Percentiles rank a stretch among this genome's conserved stretches.
Evolutionary conservation across 768 basidiomycete species (phyloP).

Genomic region (Tephrocybe sp.): DNA sequence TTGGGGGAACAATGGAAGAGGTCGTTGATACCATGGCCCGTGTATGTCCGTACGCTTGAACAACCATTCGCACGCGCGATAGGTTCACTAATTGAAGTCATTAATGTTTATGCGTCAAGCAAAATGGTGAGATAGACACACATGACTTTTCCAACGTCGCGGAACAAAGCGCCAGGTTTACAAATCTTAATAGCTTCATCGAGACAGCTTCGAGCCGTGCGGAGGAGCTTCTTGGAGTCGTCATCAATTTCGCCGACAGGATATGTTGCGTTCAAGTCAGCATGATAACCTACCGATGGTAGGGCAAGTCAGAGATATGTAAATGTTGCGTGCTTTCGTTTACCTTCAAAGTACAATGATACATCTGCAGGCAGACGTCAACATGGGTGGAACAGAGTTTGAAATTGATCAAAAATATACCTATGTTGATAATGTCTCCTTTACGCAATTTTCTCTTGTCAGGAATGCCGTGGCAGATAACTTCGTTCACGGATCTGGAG

Average conservation of each 20-base stretch:
- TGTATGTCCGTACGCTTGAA: conserved; percentile 89
- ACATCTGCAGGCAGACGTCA: conserved; percentile 50
- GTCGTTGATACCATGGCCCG: conserved; percentile 87
- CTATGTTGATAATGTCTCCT: conserved; percentile 96
- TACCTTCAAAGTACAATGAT: conserved; percentile 76
- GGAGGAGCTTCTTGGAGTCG: conserved; percentile 79
- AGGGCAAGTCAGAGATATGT: not conserved
- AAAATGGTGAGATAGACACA: conserved; percentile 35
- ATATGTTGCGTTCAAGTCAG: conserved; percentile 91
- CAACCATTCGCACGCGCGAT: conserved; percentile 81
- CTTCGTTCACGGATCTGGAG: conserved; percentile 85
- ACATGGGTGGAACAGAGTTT: not conserved
- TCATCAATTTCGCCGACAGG: conserved; percentile 86
- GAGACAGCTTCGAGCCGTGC: conserved; percentile 75
- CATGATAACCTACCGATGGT: conserved; percentile 69
- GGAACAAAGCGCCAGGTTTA: conserved; percentile 89
- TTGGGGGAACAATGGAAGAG: conserved; percentile 86
- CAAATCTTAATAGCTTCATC: conserved; percentile 90
- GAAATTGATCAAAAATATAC: conserved; percentile 32
- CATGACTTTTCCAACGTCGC: conserved; percentile 87
- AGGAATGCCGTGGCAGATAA: conserved; percentile 96
- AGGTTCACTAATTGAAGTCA: conserved; percentile 57
- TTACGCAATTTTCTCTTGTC: conserved; percentile 80
- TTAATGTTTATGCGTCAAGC: not conserved
- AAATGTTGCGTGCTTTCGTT: conserved; percentile 7